Evolutionary conservation across 805 yeast species (phyloP).

Genomic region (Ogataea pignaliae): DNA sequence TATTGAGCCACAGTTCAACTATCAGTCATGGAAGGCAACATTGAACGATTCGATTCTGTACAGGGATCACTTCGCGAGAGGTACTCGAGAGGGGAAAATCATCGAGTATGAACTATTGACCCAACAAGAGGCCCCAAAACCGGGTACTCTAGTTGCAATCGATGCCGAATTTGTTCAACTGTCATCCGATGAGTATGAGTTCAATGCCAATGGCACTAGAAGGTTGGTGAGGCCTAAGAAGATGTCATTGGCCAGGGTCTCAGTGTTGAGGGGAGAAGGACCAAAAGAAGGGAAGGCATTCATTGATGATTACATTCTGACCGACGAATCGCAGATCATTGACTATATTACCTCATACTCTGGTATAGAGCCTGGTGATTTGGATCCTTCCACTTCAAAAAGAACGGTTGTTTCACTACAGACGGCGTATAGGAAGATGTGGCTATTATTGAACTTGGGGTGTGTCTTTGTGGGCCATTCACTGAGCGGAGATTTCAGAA

Average conservation of each 20-base stretch:
- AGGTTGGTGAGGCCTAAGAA: slow-evolving; percentile 69
- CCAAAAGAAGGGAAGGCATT: slow-evolving; percentile 68
- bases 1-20: slow-evolving; percentile 36
- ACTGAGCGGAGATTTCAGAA: slow-evolving; percentile 82
- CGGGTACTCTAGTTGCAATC: slow-evolving; percentile 80
- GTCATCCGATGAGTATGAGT: slow-evolving; percentile 73
- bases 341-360: slow-evolving; percentile 88
- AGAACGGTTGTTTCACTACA: slow-evolving; percentile 74
- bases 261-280: slow-evolving; percentile 76
- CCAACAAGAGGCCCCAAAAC: slow-evolving; percentile 61
- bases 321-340: slow-evolving; percentile 56
- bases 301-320: slow-evolving; percentile 88
- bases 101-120: slow-evolving; percentile 69
- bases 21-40: slow-evolving; percentile 46
- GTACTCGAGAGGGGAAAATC: slow-evolving; percentile 52
- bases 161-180: slow-evolving; percentile 95
- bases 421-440: slow-evolving; percentile 80
- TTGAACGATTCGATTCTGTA: slow-evolving; percentile 65
- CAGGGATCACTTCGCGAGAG: slow-evolving; percentile 68
- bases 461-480: slow-evolving; percentile 96
- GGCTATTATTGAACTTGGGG: slow-evolving; percentile 86
- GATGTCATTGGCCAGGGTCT: slow-evolving; percentile 80
- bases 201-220: slow-evolving; percentile 67
- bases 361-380: slow-evolving; percentile 92
- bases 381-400: slow-evolving; percentile 62